phyloP scores from a whole-genome alignment of 2,329 filamentous ascomycete genomes.

The Talaromyces pinophilus region DNA sequence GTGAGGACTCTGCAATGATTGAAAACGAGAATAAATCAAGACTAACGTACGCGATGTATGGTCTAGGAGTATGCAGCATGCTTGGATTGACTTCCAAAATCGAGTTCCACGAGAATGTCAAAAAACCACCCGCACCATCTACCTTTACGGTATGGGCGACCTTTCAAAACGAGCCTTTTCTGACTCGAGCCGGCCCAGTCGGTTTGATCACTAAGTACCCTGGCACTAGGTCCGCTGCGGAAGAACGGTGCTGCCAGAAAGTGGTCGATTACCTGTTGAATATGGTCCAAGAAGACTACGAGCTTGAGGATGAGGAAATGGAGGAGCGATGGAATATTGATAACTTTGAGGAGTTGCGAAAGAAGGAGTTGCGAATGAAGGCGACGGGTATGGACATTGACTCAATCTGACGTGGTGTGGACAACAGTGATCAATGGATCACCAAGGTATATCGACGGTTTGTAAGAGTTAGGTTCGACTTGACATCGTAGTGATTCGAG shows the following conservation, averaged over 20 bases:
- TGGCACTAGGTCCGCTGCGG: slow-evolving; percentile 20
- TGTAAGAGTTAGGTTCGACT: not conserved
- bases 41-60: slow-evolving; percentile 3
- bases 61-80: slow-evolving; percentile 29
- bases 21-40: too few species aligned
- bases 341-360: slow-evolving; percentile 3
- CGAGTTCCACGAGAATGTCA: not conserved
- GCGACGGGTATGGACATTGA: not conserved
- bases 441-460: not conserved
- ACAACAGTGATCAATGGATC: not conserved
- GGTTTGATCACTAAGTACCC: slow-evolving; percentile 24
- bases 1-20: slow-evolving; percentile 24
- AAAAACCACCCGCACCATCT: not conserved
- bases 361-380: not conserved
- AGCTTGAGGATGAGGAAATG: slow-evolving; percentile 18
- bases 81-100: slow-evolving; percentile 25
- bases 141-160: slow-evolving; percentile 25
- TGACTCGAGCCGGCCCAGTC: slow-evolving; percentile 34
- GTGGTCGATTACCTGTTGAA: slow-evolving; percentile 33
- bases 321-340: slow-evolving; percentile 19
- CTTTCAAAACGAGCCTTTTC: slow-evolving; percentile 33
- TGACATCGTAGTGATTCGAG: not conserved
- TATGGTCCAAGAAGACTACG: slow-evolving; percentile 34
- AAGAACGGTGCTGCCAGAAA: slow-evolving; percentile 31
- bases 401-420: not conserved